These are phyloP conservation scores for Talaromyces liani DNA, from an alignment of 495 filamentous ascomycete genomes.

Conservation along the genomic window DNA sequence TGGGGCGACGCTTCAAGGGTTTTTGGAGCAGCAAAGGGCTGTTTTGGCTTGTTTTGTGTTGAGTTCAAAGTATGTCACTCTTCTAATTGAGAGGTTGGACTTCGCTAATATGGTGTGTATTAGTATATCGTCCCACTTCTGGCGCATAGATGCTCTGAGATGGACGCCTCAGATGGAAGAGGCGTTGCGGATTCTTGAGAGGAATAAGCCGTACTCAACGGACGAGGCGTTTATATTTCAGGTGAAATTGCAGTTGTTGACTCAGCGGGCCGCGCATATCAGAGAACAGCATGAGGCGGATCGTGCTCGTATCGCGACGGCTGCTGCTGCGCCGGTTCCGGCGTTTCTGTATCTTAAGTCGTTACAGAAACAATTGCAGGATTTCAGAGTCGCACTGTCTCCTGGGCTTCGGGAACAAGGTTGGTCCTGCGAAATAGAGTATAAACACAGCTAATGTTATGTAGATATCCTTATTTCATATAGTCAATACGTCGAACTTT, in stretches of 20 bases:
- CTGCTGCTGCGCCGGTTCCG: constrained; percentile 10
- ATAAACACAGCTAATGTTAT: constrained; percentile 2
- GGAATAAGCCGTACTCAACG: constrained; percentile 11
- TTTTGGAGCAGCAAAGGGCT: constrained; percentile 22
- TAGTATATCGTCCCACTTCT: constrained; percentile 23
- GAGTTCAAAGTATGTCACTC: constrained; percentile 20
- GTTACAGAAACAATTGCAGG: constrained; percentile 17
- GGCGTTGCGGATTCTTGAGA: constrained; percentile 15
- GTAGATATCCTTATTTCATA: constrained; percentile 23
- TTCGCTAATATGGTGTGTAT: constrained; percentile 9
- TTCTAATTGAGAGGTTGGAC: background rate
- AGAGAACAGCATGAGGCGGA: constrained; percentile 20
- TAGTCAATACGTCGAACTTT: constrained; percentile 28
- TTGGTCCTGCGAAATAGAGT: too few species aligned
- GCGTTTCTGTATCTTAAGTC: constrained; percentile 20
- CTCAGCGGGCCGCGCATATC: constrained; percentile 17
- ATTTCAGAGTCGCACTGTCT: constrained; percentile 14
- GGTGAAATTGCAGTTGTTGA: constrained; percentile 21
- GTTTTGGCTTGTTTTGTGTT: constrained; percentile 23
- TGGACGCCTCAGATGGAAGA: constrained; percentile 25
- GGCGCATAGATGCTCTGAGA: constrained; percentile 19
- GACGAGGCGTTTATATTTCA: constrained; percentile 21
- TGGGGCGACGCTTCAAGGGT: constrained; percentile 10
- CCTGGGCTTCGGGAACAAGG: constrained; percentile 13
- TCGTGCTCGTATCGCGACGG: constrained; percentile 8